Evolutionary conservation across 2,329 filamentous ascomycete species (phyloP).

Genomic region (Whalleya microplaca): DNA sequence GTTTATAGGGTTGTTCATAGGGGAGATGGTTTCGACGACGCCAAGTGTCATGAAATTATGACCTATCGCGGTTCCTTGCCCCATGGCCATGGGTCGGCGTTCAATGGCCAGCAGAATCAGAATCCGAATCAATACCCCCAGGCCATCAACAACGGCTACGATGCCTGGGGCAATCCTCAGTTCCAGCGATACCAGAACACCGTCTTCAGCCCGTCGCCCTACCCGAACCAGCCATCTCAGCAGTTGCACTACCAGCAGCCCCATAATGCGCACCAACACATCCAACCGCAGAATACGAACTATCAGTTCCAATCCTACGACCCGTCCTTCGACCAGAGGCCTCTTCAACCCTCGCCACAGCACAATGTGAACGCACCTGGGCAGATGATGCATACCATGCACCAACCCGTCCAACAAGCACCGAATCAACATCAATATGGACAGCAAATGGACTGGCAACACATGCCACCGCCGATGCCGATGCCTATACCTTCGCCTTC

Average conservation of each 20-base stretch:
- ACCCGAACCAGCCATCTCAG: constrained; percentile 33
- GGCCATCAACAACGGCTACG: constrained; percentile 30
- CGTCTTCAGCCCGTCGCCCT: constrained; percentile 21
- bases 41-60: constrained; percentile 38
- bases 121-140: constrained; percentile 24
- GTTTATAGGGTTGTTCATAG: too few relatives aligned
- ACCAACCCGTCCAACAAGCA: constrained; percentile 43
- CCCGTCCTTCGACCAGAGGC: constrained; percentile 35
- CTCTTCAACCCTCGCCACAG: constrained; percentile 25
- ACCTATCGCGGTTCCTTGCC: constrained; percentile 39
- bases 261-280: constrained; percentile 27
- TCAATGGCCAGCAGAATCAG: constrained; percentile 31
- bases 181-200: constrained; percentile 27
- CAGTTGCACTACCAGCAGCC: constrained; percentile 34
- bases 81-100: constrained; percentile 36
- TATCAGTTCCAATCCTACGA: constrained; percentile 37
- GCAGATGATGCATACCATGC: constrained; percentile 34
- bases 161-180: constrained; percentile 34
- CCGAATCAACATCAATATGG: constrained; percentile 40
- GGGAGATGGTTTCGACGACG: constrained; percentile 21
- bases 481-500: constrained; percentile 45
- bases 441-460: constrained; percentile 37
- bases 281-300: constrained; percentile 31
- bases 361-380: constrained; percentile 21
- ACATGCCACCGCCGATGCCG: constrained; percentile 33